Evolutionary conservation across 805 yeast genomes (phyloP), one percentile per base, ranked within the genome.

Genomic region (Kurtzmaniella cleridarum): DNA sequence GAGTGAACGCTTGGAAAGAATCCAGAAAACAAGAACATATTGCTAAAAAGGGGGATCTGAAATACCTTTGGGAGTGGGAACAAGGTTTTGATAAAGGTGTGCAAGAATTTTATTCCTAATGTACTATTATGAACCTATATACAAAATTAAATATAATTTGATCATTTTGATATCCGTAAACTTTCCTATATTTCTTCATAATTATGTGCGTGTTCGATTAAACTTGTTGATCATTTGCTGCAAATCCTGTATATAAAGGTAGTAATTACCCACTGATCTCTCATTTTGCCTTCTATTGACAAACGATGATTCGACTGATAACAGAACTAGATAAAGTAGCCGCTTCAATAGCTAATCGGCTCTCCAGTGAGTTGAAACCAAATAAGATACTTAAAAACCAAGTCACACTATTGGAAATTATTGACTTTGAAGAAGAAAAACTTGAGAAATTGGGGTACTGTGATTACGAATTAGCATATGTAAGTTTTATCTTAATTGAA

Each of bases 51-150:
- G 93, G 93, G 5, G 50, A 62, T 5, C 72, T 81, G 49, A 66
- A 66, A 11, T 75, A 69, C 53, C 40, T 79, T 38, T 91, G 96
- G 96, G 95, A 85, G 59, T 91, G 87, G 84, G 88, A 83, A 20
- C 95, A 84, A 49, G 97, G 96, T 0, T 89, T 77, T 52, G 76
- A 75, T 36, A 73, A 74, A 34, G 97, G 88, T 0, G 48, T 76
- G 27, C 57, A 60, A 28, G 69, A 68, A 36, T 79, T 71, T 17
- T 13, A n/a, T 20, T n/a, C n/a, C n/a, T n/a, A n/a, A n/a, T n/a
- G n/a, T n/a, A n/a, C n/a, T n/a, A n/a, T n/a, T n/a, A n/a, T n/a
- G n/a, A n/a, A n/a, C n/a, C n/a, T n/a, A n/a, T n/a, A n/a, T n/a
- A n/a, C n/a, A n/a, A n/a, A n/a, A n/a, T n/a, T n/a, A n/a, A n/a